phyloP scores from a whole-genome alignment of 306 rosid species.

The Lupinus albus region DNA sequence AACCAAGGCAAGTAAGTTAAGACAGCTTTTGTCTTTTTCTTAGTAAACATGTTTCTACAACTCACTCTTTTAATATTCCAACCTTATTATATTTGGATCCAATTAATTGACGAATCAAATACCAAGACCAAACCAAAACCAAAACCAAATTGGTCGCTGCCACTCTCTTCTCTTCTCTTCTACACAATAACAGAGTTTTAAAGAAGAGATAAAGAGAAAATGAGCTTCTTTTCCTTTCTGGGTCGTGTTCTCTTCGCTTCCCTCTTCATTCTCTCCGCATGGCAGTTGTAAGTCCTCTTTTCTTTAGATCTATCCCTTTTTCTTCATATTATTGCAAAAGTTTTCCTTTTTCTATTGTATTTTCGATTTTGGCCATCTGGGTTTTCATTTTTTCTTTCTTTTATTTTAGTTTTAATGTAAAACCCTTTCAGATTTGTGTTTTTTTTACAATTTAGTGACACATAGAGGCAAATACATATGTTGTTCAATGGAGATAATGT shows the following conservation, averaged over 20 bases:
- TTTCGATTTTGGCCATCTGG: constrained; percentile 29
- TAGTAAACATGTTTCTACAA: not conserved
- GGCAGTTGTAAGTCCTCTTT: constrained; percentile 64
- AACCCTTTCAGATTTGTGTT: not conserved
- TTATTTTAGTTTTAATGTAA: not conserved
- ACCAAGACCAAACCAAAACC: constrained; percentile 29
- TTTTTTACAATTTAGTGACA: not conserved
- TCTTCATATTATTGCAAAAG: not conserved
- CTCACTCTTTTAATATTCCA: not conserved
- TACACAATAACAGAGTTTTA: too few species aligned
- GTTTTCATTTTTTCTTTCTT: not conserved
- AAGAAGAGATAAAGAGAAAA: constrained; percentile 34
- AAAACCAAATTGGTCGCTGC: constrained; percentile 13
- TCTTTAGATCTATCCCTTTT: constrained; percentile 39
- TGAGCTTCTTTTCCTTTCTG: constrained; percentile 83
- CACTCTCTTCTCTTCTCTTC: not conserved
- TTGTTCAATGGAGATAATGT: not conserved
- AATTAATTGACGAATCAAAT: not conserved
- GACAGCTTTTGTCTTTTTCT: constrained; percentile 22
- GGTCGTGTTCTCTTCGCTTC: constrained; percentile 93
- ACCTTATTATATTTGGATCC: not conserved
- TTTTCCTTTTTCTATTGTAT: not conserved
- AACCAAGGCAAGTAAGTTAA: not conserved
- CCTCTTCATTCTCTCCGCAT: constrained; percentile 88
- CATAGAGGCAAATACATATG: not conserved